Conservation (phyloP, 495 filamentous ascomycete genomes). For the Aspergillus asperescens region DNA sequence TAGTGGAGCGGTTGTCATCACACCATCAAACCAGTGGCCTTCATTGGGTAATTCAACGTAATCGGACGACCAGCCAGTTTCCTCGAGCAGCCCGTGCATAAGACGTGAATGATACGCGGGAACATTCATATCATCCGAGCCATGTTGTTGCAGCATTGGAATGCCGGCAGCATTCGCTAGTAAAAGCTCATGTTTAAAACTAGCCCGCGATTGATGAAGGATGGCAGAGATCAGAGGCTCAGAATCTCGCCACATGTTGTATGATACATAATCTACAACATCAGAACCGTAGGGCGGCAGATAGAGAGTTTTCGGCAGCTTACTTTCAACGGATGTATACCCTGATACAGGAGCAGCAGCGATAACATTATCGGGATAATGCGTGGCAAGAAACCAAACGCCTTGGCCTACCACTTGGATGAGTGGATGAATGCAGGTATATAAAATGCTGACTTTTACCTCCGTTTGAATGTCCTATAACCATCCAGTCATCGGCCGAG, state of each 20-base stretch:
- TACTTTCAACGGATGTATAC: conserved; percentile 56
- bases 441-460: conserved; percentile 19
- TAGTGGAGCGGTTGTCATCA: conserved; percentile 40
- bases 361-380: conserved; percentile 53
- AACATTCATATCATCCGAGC: conserved; percentile 53
- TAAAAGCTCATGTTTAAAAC: conserved; percentile 52
- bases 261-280: conserved; percentile 54
- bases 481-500: conserved; percentile 46
- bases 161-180: conserved; percentile 48
- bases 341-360: conserved; percentile 54
- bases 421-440: conserved; percentile 8
- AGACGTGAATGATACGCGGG: conserved; percentile 53
- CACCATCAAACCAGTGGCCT: conserved; percentile 51
- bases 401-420: conserved; percentile 41
- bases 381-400: conserved; percentile 53
- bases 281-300: not conserved
- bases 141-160: conserved; percentile 54
- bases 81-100: conserved; percentile 42
- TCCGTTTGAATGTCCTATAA: conserved; percentile 56
- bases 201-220: conserved; percentile 42
- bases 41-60: conserved; percentile 48
- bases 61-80: conserved; percentile 34
- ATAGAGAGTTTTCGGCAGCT: conserved; percentile 5
- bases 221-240: conserved; percentile 44
- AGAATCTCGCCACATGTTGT: conserved; percentile 48